phyloP scores from a whole-genome alignment of 2,329 filamentous ascomycete genomes.

The Cladophialophora exuberans region DNA sequence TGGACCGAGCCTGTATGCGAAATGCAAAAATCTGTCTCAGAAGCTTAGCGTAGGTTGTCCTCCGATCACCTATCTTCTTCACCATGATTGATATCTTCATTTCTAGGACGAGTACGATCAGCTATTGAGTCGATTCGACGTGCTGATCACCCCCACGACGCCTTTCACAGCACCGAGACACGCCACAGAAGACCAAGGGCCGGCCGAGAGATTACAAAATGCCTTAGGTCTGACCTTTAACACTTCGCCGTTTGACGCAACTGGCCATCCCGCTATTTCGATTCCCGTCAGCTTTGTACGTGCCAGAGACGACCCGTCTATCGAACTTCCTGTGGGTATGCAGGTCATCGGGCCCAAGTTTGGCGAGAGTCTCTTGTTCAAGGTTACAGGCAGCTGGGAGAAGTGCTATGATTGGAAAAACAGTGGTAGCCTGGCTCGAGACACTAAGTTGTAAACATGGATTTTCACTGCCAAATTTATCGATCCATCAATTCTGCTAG shows the following conservation, averaged over 20 bases:
- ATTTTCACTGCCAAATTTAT: too few relatives aligned
- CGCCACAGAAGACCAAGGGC: neutral
- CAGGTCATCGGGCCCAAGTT: conserved; percentile 53
- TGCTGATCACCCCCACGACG: conserved; percentile 47
- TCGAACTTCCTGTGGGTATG: conserved; percentile 54
- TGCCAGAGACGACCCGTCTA: conserved; percentile 43
- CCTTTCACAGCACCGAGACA: conserved; percentile 12
- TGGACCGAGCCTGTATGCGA: conserved; percentile 45
- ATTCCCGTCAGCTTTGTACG: conserved; percentile 55
- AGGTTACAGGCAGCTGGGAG: conserved; percentile 35
- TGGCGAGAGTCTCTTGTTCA: conserved; percentile 32
- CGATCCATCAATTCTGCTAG: too few relatives aligned
- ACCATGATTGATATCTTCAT: too few relatives aligned
- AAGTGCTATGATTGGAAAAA: conserved; percentile 10
- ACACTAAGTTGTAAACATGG: too few relatives aligned
- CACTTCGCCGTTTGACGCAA: neutral
- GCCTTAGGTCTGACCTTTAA: neutral
- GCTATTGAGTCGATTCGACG: conserved; percentile 45
- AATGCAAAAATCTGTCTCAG: conserved; percentile 47
- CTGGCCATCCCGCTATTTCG: conserved; percentile 59
- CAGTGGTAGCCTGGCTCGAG: too few relatives aligned
- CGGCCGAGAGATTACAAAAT: neutral
- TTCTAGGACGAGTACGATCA: too few relatives aligned
- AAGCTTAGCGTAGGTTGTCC: too few relatives aligned
- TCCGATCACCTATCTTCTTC: too few relatives aligned